A percentile compares a stretch with the other conserved stretches of the same genome.
Conservation (phyloP, 805 yeast species). For the Candida andamanensis region DNA sequence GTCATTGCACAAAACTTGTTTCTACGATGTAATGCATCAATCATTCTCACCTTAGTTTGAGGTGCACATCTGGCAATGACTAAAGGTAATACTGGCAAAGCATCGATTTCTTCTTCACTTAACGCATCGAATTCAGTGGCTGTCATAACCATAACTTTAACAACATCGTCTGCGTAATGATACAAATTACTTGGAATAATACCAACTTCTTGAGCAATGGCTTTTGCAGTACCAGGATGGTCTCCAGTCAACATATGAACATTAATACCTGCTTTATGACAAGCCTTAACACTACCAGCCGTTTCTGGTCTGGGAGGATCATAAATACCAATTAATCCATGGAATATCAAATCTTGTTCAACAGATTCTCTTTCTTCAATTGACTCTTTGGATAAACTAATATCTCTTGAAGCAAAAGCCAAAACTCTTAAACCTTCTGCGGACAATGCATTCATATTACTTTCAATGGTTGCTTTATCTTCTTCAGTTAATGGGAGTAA, state of each 20-base stretch:
- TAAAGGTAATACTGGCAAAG: conserved; percentile 59
- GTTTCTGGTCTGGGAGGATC: conserved; percentile 34
- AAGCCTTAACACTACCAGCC: conserved; percentile 20
- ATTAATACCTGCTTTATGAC: conserved; percentile 31
- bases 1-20: conserved; percentile 69
- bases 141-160: conserved; percentile 67
- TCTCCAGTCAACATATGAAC: conserved; percentile 35
- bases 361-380: conserved; percentile 15
- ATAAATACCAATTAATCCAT: conserved; percentile 30
- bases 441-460: conserved; percentile 22
- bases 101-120: conserved; percentile 56
- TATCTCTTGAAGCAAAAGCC: conserved; percentile 24
- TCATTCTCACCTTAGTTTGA: conserved; percentile 74
- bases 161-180: conserved; percentile 52
- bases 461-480: conserved; percentile 17
- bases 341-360: conserved; percentile 20
- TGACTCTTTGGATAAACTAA: conserved; percentile 11
- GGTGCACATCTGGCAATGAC: conserved; percentile 85
- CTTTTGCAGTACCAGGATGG: conserved; percentile 30
- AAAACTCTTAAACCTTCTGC: conserved; percentile 28
- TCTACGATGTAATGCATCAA: conserved; percentile 57
- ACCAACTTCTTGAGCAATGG: conserved; percentile 33
- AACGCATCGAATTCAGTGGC: conserved; percentile 67
- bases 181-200: conserved; percentile 42
- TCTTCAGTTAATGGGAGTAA: conserved; percentile 15